Percentiles rank a stretch among this genome's conserved stretches.
Conservation (phyloP, 1,284 basidiomycete species). For the Psilocybe mexicana region DNA sequence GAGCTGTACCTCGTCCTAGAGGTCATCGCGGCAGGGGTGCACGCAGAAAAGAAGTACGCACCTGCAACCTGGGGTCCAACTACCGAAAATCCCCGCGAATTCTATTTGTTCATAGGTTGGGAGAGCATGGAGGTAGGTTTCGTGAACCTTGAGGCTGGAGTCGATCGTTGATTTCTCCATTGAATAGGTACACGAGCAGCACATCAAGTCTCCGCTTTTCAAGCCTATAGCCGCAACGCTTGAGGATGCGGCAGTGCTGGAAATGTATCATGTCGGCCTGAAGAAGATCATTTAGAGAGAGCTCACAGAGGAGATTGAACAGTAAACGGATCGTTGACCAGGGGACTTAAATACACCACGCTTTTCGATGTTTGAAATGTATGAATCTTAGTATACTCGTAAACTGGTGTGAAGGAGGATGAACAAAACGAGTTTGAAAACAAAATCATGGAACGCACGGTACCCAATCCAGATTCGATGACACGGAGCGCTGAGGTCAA, state of each 20-base stretch:
- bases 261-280: neutral
- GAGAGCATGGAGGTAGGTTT: constrained; percentile 24
- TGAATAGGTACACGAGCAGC: neutral
- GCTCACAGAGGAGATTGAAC: neutral
- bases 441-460: too few species aligned
- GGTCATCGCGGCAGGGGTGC: constrained; percentile 7
- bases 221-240: neutral
- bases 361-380: too few species aligned
- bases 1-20: constrained; percentile 13
- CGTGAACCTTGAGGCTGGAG: neutral
- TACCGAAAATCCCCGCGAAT: constrained; percentile 21
- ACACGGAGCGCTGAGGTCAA: too few species aligned
- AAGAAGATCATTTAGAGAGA: neutral
- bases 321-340: neutral
- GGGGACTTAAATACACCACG: too few species aligned
- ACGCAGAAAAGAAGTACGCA: constrained; percentile 12
- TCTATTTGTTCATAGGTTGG: constrained; percentile 27
- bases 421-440: too few species aligned
- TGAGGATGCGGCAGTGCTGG: neutral
- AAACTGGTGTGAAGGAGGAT: too few species aligned
- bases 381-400: too few species aligned
- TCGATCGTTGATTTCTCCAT: neutral
- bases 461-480: too few species aligned
- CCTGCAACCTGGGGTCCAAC: constrained; percentile 22
- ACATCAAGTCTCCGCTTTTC: neutral